Percentiles rank a stretch among this genome's conserved stretches.
phyloP scores from a whole-genome alignment of 768 basidiomycete species.

The Mycena kentingensis region DNA sequence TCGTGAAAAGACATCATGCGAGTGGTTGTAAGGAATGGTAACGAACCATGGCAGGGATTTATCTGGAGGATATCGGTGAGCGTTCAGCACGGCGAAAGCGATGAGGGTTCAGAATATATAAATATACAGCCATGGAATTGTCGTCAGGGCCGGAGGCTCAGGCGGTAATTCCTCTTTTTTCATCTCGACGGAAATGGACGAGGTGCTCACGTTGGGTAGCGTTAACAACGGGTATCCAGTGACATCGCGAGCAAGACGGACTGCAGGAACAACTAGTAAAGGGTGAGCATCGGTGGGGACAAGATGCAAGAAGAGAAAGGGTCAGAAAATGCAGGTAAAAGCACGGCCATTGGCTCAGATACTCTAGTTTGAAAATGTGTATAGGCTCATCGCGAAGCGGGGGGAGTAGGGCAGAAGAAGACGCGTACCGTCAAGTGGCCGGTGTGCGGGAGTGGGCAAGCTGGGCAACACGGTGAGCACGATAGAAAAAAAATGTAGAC shows the following conservation, averaged over 20 bases:
- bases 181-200: constrained; percentile 45
- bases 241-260: not conserved
- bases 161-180: constrained; percentile 85
- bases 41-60: too few species aligned
- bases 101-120: constrained; percentile 53
- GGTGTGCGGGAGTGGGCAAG: not conserved
- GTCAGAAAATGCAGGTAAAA: constrained; percentile 73
- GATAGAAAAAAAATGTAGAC: not conserved
- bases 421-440: constrained; percentile 14
- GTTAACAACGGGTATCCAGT: not conserved
- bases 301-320: constrained; percentile 7
- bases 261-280: too few species aligned
- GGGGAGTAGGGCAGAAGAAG: constrained; percentile 3
- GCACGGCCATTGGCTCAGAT: constrained; percentile 77
- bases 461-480: constrained; percentile 8
- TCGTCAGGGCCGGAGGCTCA: constrained; percentile 69
- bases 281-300: too few species aligned
- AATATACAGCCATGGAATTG: constrained; percentile 82
- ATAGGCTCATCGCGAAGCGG: constrained; percentile 54
- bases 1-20: constrained; percentile 82
- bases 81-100: not conserved
- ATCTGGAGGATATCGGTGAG: constrained; percentile 1
- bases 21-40: constrained; percentile 6
- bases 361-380: constrained; percentile 89
- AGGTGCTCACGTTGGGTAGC: constrained; percentile 36